Evolutionary conservation across 176 grass and related monocot species (phyloP).

Genomic region (Oryza longistaminata): DNA sequence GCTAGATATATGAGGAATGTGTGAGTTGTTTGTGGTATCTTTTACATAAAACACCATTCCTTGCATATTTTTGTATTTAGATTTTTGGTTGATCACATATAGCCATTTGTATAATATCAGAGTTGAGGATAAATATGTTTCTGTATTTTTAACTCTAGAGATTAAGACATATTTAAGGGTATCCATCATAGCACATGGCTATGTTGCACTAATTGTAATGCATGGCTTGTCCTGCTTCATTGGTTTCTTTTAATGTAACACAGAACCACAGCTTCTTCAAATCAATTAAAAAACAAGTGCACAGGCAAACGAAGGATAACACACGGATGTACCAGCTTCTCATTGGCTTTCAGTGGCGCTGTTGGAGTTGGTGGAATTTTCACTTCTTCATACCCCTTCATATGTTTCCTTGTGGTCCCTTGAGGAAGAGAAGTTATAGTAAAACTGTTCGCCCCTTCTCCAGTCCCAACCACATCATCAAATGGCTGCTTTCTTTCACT

Average conservation of each 20-base stretch:
- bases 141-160: no score
- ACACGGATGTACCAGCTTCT: conserved; percentile 72
- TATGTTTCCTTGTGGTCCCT: conserved; percentile 81
- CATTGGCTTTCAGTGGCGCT: conserved; percentile 68
- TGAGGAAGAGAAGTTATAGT: conserved; percentile 77
- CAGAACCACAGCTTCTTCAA: neutral
- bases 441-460: conserved; percentile 57
- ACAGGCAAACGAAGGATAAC: conserved; percentile 27
- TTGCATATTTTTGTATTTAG: neutral
- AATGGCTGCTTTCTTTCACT: conserved; percentile 89
- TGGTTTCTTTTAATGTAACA: conserved; percentile 19
- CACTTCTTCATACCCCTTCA: conserved; percentile 94
- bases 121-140: neutral
- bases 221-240: conserved; percentile 13
- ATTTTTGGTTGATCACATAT: neutral
- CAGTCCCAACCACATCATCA: conserved; percentile 82
- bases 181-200: neutral
- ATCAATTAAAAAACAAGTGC: neutral
- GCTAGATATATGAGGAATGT: neutral
- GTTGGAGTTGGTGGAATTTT: conserved; percentile 88
- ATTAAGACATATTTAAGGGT: no score
- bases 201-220: conserved; percentile 4
- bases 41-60: neutral
- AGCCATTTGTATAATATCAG: neutral
- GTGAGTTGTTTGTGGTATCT: neutral